phyloP scores from a whole-genome alignment of 345 rosid species.

The Hirschfeldia incana region DNA sequence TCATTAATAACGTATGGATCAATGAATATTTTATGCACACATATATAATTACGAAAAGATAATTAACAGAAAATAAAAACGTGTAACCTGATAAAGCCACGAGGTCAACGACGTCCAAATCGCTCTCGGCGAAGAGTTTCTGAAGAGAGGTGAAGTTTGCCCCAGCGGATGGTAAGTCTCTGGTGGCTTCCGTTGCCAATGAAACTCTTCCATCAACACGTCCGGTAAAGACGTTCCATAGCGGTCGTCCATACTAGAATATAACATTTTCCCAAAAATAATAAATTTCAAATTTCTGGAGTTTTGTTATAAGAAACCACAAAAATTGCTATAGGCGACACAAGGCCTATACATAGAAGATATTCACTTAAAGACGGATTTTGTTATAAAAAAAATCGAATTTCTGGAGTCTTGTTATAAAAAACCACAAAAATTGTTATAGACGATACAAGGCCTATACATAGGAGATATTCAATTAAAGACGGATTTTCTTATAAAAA shows the following conservation, averaged over 20 bases:
- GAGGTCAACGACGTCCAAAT: conserved; percentile 48
- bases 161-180: conserved; percentile 53
- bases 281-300: not conserved
- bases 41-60: not conserved
- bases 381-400: not conserved
- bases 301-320: not conserved
- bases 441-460: no score
- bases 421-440: not conserved
- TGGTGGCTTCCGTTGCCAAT: conserved; percentile 40
- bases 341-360: no score
- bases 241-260: conserved; percentile 42
- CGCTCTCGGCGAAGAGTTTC: conserved; percentile 39
- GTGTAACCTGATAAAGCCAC: conserved; percentile 57
- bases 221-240: conserved; percentile 60
- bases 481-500: no score
- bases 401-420: not conserved
- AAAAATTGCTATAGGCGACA: not conserved
- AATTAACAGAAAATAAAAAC: not conserved
- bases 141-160: conserved; percentile 46
- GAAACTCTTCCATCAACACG: conserved; percentile 66
- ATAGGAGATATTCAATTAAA: no score
- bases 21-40: no score
- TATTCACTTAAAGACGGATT: no score
- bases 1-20: not conserved
- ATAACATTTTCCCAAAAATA: not conserved